Base-by-base conservation (phyloP, 495 filamentous ascomycete species). In the Talaromyces thailandensis region DNA sequence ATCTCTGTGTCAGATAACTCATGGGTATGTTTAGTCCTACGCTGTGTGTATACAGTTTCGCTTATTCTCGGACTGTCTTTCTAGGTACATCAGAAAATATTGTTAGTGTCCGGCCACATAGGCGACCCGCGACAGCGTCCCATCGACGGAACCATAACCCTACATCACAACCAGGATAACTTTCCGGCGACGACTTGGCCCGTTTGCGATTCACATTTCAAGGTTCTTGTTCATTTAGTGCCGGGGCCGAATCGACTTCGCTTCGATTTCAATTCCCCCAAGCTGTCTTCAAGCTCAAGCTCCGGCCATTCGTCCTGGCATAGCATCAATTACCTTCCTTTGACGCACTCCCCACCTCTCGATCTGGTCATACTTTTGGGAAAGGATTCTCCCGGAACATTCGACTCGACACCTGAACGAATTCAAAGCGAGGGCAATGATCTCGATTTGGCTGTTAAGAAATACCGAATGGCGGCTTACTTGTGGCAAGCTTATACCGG, bases 401-500 rank as follows among this genome's bases (percentile, higher is more conserved):
- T 88, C 63, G 91, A 96, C 78, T 86, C 89, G 8, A 82, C 87
- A 26, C 91, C 92, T 0, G 85, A 92, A 59, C 79, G 88, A 35
- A 73, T 82, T 48, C 84, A 89, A 68, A 82, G 82, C 62, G 92
- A 96, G 79, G 92, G 89, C 4, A 93, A 93, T 69, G 83, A 81
- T 2, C 67, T 96, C 31, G 88, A 93, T 2, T 84, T 80, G 12
- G 93, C 93, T 0, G 82, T 94, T 65, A 82, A 83, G 61, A 96
- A 96, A 72, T 96, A 90, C 68, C 83, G 91, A 60, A 95, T 92
- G 86, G 87, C 91, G 24, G 92, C 91, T 18, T 95, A 96, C 70
- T 80, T 97, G 2, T 97, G 93, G 93, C 93, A 96, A 71, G 91
- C 92, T 7, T 96, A 94, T 68, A 97, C 93, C 0, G 90, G 89